Base-by-base conservation (phyloP, 163 green algal genomes). In the Scenedesmus sp. region DNA sequence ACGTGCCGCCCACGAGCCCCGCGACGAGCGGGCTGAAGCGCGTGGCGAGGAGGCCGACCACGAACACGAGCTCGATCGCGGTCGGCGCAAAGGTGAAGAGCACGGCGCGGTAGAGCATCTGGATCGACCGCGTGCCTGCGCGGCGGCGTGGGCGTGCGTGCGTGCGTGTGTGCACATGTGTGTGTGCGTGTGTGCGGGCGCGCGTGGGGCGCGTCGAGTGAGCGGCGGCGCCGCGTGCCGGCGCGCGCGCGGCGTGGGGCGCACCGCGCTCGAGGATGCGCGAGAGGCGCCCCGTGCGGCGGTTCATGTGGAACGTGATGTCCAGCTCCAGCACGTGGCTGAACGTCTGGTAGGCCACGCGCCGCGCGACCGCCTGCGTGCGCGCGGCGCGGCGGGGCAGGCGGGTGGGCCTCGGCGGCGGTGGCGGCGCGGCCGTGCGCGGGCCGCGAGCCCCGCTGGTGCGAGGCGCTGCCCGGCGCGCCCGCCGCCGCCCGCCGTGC, bases 51-150 rank as follows among this genome's bases (percentile, higher is more conserved):
- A 98, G 81, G 2, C 45, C 81, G 70, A 89, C 94, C 80, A 99
- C 96, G 48, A 97, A 85, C 42, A 88, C 77, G 63, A 98, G 86
- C 86, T 99, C 96, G 20, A 98, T 60, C 1, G 84, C 78, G 2
- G 96, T 98, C 29, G 96, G 96, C 24, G 97, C 67, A 66, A 99
- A 96, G 18, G 95, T 98, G 87, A 99, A 99, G 11, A 98, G 87
- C 11, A 97, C 85, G 1, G 92, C 92, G 6, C 95, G 83, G 83
- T 98, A 99, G 22, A 99, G 88, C 83, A 97, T 96, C 34, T 90
- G 89, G 28, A 98, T 89, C 73, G 83, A 91, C 26, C 94, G 86
- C 11, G 93, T 96, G 51, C 95, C 93, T 91, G 84, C 17, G 63
- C 24, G 47, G 39, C 6, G 2, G 33, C 14, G 58, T 45, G 22